Evolutionary conservation across 2,329 filamentous ascomycete genomes (phyloP), one percentile per base, ranked within the genome.

Genomic region (Lasiodiplodia hormozganensis): DNA sequence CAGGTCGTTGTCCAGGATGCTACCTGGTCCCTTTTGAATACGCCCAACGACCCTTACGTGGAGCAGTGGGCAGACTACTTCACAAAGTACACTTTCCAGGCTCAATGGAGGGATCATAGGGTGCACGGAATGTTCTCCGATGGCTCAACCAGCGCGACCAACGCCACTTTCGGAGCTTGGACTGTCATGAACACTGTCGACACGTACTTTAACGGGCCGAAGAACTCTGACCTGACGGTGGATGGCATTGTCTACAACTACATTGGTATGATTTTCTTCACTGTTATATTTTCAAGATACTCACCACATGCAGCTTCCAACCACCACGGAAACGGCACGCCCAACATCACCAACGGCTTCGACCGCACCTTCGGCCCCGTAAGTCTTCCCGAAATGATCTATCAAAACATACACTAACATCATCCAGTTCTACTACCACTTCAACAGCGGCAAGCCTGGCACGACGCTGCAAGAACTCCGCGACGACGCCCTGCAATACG

Each of bases 231-330:
- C 72, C 78, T 90, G 6, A 84, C 84, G 0, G 88, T 90, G 0
- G 88, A 90, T 71, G 88, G 88, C 0, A 89, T 90, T 57, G 83
- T 90, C 0, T 90, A 90, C 75, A 89, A 90, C 73, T 90, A 90
- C 72, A 85, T 87, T 75, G 77, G 76, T 56, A 25, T 18, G 11
- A 18, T 69, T 71, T 25, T 11, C 31, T 58, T 62, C 64, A 57
- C 54, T 28, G 23, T 1, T 6, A 11, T 14, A 16, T 28, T 12
- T 2, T 18, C 31, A 8, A 25, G 5, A 16, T 11, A 28, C 60
- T 6, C 8, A 64, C 60, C 21, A 1, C 11, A 8, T 8, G 12
- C 47, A 64, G 60, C 47, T 16, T 88, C 85, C 0, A 90, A 89
- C 69, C 88, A 90, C 71, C 88, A 90, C 66, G 88, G 88, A 6